Base-by-base conservation (phyloP, 352 stramenopile genomes). In the Globisporangium uncinulatum region DNA sequence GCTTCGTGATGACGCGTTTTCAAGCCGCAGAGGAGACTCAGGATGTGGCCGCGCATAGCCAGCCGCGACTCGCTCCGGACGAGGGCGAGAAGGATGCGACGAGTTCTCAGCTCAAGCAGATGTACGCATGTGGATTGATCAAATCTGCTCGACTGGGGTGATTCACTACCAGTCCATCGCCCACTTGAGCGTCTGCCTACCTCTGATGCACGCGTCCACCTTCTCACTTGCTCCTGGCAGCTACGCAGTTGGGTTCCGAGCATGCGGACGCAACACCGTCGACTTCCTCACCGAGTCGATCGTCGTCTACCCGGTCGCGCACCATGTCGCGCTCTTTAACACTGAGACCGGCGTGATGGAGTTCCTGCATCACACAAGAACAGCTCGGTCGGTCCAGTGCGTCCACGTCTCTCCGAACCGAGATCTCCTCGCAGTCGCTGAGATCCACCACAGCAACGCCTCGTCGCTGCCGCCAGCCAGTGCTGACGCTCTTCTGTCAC, bases 371-470 rank as follows among this genome's bases (percentile, higher is more conserved):
- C 70, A 78, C 17, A 73, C 83, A 48, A 69, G 73, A 1, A 62
- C 65, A 11, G 63, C 81, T 31, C 79, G 81, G 41, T 70, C 56
- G 5, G 63, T 89, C 14, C 77, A 91, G 53, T 81, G 73, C 54
- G 85, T 94, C 63, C 76, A 79, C 36, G 46, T 94, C 21, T 85
- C 79, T 9, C 62, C 73, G 0, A 89, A 92, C 54, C 72, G 77
- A 17, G 81, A 94, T 47, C 56, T 89, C 3, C 59, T 94, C 9
- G 82, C 71, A 0, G 73, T 94, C 19, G 77, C 69, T 20, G 84
- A 94, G 66, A 56, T 86, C 8, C 71, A 74, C 49, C 69, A 82
- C 44, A 59, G 59, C 3, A 61, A 52, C 34, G 53, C 53, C 11
- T 65, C 59, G 31, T 57, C 53, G 6, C 51, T 37, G n/a, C 37